Conservation (phyloP, 345 rosid genomes). For the Diplotaxis tenuifolia region DNA sequence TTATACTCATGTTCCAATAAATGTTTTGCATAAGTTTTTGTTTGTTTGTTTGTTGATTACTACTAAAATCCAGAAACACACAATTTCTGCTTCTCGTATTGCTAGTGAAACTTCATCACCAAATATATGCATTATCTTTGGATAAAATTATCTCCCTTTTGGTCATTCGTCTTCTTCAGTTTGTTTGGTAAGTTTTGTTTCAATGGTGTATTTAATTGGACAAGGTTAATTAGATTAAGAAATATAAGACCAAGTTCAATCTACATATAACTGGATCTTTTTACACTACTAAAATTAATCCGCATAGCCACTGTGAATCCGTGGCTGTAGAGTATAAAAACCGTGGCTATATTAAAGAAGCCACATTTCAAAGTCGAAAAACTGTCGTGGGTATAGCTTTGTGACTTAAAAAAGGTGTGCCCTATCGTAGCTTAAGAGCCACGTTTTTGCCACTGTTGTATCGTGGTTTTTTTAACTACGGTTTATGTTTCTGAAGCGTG, state of each 20-base stretch:
- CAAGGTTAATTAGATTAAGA: neutral
- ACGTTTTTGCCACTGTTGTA: too few species aligned
- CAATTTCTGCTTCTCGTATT: neutral
- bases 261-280: neutral
- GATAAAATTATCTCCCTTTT: neutral
- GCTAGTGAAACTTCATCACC: neutral
- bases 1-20: slow-evolving; percentile 20
- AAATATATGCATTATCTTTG: neutral
- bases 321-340: too few species aligned
- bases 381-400: too few species aligned
- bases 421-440: too few species aligned
- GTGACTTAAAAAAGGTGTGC: too few species aligned
- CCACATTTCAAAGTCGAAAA: too few species aligned
- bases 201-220: neutral
- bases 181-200: neutral
- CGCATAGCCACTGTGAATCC: too few species aligned
- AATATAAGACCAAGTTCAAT: neutral
- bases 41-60: neutral
- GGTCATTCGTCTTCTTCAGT: neutral
- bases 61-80: slow-evolving; percentile 1
- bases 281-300: too few species aligned
- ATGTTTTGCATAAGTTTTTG: neutral
- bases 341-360: too few species aligned
- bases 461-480: too few species aligned
- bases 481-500: too few species aligned